A percentile compares a stretch with the other conserved stretches of the same genome.
These are phyloP conservation scores for Pinus taeda DNA, from an alignment of 75 land plant species.

Conservation along the genomic window DNA sequence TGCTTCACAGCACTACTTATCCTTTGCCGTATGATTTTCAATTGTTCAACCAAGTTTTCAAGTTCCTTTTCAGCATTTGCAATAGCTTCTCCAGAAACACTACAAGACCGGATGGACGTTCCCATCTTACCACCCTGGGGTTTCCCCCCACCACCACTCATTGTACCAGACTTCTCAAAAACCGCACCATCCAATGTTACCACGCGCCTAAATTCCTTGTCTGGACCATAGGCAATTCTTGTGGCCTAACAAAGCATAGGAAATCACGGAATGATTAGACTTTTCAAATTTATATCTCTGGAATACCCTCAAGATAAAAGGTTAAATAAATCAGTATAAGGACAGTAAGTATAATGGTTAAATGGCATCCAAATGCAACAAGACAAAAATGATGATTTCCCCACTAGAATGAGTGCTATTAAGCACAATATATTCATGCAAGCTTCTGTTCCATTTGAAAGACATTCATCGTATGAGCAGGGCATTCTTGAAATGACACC, in stretches of 20 bases:
- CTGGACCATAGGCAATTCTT: conserved; percentile 85
- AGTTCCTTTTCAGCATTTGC: conserved; percentile 73
- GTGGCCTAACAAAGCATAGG: conserved; percentile 54
- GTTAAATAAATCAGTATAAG: not conserved
- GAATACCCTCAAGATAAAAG: not conserved
- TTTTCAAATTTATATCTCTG: conserved; percentile 5
- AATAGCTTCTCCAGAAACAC: conserved; percentile 79
- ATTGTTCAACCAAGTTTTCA: conserved; percentile 37
- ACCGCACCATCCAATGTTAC: conserved; percentile 93
- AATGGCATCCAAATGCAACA: not conserved
- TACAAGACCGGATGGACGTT: conserved; percentile 61
- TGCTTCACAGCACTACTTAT: conserved; percentile 44
- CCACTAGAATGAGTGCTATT: not conserved
- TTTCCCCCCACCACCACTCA: conserved; percentile 95
- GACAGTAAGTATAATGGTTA: not conserved
- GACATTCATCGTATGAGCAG: not conserved
- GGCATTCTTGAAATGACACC: not conserved
- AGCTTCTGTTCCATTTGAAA: not conserved
- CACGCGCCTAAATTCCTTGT: conserved; percentile 77
- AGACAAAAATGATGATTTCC: not conserved
- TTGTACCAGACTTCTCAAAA: conserved; percentile 95
- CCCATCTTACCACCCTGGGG: conserved; percentile 98
- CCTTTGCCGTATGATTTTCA: conserved; percentile 49
- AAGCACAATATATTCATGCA: not conserved
- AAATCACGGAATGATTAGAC: not conserved